Evolutionary conservation across 768 basidiomycete species (phyloP).

Genomic region (Mycena olivaceomarginata): DNA sequence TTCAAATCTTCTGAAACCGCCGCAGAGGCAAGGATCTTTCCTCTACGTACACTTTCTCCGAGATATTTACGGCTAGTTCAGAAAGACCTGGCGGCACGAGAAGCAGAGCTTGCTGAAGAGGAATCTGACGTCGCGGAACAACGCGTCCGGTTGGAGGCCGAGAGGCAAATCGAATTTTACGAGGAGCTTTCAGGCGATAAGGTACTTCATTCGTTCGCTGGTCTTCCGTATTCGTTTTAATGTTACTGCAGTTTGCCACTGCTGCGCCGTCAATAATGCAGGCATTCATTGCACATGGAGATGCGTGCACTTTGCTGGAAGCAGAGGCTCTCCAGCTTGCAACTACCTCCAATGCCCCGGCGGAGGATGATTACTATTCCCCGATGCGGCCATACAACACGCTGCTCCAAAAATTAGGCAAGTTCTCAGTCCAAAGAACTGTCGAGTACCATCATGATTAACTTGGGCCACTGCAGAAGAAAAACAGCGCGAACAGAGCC

Average conservation of each 20-base stretch:
- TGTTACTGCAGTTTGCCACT: constrained; percentile 58
- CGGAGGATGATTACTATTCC: constrained; percentile 57
- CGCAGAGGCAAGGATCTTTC: constrained; percentile 53
- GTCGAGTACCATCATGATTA: neutral
- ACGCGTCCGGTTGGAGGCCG: constrained; percentile 64
- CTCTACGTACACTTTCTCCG: constrained; percentile 2
- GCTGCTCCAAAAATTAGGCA: constrained; percentile 66
- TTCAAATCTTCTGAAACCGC: constrained; percentile 62
- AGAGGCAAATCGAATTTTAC: constrained; percentile 64
- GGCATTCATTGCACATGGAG: constrained; percentile 67
- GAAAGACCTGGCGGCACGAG: constrained; percentile 60
- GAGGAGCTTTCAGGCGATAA: constrained; percentile 64
- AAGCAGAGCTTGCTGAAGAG: constrained; percentile 57
- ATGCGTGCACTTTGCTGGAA: constrained; percentile 63
- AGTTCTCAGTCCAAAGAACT: constrained; percentile 17
- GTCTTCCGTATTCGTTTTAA: constrained; percentile 3
- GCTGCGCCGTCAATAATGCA: constrained; percentile 71
- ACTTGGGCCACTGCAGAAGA: constrained; percentile 37
- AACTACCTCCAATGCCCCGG: constrained; percentile 47
- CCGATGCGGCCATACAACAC: constrained; percentile 64
- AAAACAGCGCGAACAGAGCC: constrained; percentile 44
- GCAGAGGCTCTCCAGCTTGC: constrained; percentile 66
- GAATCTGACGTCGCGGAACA: constrained; percentile 66
- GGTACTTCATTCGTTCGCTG: constrained; percentile 43
- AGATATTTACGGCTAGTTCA: constrained; percentile 37